phyloP scores from a whole-genome alignment of 2,329 filamentous ascomycete species.

The Gremmenia infestans region DNA sequence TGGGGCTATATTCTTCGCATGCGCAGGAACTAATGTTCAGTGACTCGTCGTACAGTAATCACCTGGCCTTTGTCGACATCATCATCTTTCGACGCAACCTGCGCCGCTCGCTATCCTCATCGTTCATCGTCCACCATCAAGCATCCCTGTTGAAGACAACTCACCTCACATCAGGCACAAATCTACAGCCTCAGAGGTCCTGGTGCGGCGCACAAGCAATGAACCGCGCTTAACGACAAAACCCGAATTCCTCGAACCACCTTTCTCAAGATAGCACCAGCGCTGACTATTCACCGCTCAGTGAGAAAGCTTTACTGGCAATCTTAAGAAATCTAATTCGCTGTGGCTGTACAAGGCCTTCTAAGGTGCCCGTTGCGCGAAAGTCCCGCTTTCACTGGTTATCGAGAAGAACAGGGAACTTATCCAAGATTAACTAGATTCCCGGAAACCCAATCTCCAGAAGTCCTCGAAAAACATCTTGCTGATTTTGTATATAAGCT shows the following conservation, averaged over 20 bases:
- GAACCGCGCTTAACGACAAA: constrained; percentile 19
- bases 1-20: constrained; percentile 18
- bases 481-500: constrained; percentile 32
- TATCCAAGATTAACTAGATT: constrained; percentile 26
- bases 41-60: constrained; percentile 23
- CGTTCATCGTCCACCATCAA: constrained; percentile 11
- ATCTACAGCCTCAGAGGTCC: constrained; percentile 16
- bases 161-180: constrained; percentile 26
- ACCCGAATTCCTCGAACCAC: constrained; percentile 12
- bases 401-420: constrained; percentile 28
- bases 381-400: constrained; percentile 28
- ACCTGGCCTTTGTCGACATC: constrained; percentile 14
- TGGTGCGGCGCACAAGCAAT: constrained; percentile 19
- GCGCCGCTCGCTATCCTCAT: constrained; percentile 11
- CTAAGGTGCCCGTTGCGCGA: constrained; percentile 32
- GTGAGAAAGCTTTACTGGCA: constrained; percentile 25
- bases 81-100: constrained; percentile 10
- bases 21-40: constrained; percentile 22
- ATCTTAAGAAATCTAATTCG: constrained; percentile 27
- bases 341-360: constrained; percentile 38
- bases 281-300: constrained; percentile 22
- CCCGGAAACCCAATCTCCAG: constrained; percentile 25
- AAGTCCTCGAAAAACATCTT: constrained; percentile 27
- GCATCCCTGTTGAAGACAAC: constrained; percentile 25
- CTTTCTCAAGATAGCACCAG: constrained; percentile 21